These are phyloP conservation scores for Omphalea diandra DNA, from an alignment of 441 rosid genomes.

Conservation along the genomic window DNA sequence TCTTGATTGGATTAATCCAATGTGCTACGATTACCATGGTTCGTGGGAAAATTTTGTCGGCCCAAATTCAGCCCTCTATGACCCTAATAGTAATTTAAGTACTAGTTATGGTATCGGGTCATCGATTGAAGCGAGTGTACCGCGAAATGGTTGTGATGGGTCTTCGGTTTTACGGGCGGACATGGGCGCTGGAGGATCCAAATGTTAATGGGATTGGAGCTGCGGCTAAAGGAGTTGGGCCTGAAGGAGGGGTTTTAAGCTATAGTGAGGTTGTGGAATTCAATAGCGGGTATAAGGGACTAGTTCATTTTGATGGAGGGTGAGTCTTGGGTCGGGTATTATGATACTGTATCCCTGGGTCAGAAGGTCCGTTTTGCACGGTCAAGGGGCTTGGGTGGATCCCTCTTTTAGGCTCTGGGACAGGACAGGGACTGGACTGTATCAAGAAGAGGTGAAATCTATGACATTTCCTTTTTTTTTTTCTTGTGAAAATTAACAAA, in stretches of 20 bases:
- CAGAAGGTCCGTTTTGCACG: conserved; percentile 35
- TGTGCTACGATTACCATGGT: conserved; percentile 51
- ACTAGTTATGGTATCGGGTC: conserved; percentile 41
- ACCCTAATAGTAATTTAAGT: conserved; percentile 34
- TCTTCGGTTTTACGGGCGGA: conserved; percentile 39
- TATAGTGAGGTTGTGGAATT: conserved; percentile 28
- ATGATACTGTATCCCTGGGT: conserved; percentile 30
- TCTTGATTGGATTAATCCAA: conserved; percentile 47
- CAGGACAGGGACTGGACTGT: conserved; percentile 34
- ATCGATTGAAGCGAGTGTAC: conserved; percentile 40
- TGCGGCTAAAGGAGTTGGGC: conserved; percentile 30
- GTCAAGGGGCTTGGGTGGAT: conserved; percentile 37
- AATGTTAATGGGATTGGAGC: conserved; percentile 36
- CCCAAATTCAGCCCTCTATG: conserved; percentile 34
- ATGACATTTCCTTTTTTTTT: background rate
- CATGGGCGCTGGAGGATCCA: conserved; percentile 43
- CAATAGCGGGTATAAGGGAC: conserved; percentile 18
- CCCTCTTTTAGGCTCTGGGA: conserved; percentile 51
- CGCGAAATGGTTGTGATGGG: conserved; percentile 44
- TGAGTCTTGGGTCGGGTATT: conserved; percentile 43
- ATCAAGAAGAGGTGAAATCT: conserved; percentile 29
- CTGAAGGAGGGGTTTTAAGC: conserved; percentile 25
- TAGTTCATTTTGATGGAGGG: conserved; percentile 24
- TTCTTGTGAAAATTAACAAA: too few relatives aligned
- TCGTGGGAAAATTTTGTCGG: conserved; percentile 44